phyloP scores from a whole-genome alignment of 176 grass and related monocot genomes.

The Leersia perrieri region DNA sequence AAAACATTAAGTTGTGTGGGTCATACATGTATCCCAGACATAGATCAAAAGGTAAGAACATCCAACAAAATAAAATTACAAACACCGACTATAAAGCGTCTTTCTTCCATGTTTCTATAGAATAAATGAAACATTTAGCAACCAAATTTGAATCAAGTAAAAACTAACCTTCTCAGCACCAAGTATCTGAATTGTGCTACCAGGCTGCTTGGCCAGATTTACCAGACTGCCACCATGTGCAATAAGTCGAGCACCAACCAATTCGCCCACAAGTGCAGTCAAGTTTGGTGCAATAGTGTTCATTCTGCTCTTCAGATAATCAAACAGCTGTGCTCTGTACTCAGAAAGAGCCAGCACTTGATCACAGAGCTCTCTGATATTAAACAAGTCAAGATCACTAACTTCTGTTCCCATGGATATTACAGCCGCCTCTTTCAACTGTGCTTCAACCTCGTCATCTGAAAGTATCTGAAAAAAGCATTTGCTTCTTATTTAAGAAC shows the following conservation, averaged over 20 bases:
- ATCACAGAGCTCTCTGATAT: slow-evolving; percentile 77
- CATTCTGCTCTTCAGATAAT: slow-evolving; percentile 81
- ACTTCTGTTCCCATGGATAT: slow-evolving; percentile 99
- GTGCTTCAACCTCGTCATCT: slow-evolving; percentile 77
- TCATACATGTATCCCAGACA: neutral
- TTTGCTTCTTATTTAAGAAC: neutral
- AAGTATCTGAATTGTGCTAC: slow-evolving; percentile 92
- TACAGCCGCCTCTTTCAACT: slow-evolving; percentile 72
- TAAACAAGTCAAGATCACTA: slow-evolving; percentile 69
- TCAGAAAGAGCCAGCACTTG: slow-evolving; percentile 91
- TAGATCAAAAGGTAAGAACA: neutral
- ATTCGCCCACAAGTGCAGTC: slow-evolving; percentile 53
- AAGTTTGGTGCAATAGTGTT: slow-evolving; percentile 87
- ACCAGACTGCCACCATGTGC: slow-evolving; percentile 80
- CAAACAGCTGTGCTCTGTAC: slow-evolving; percentile 83
- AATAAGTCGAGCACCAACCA: slow-evolving; percentile 89
- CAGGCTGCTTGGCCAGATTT: slow-evolving; percentile 88
- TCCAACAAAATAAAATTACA: neutral
- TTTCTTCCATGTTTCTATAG: neutral
- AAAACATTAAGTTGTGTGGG: neutral
- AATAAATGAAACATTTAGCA: neutral
- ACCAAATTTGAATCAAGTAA: neutral
- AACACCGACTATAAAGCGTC: neutral
- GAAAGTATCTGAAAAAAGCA: slow-evolving; percentile 40
- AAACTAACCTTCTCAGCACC: slow-evolving; percentile 84